A percentile compares a stretch with the other conserved stretches of the same genome.
Conservation (phyloP, 1,139 yeast species). For the Pichia sp. region DNA sequence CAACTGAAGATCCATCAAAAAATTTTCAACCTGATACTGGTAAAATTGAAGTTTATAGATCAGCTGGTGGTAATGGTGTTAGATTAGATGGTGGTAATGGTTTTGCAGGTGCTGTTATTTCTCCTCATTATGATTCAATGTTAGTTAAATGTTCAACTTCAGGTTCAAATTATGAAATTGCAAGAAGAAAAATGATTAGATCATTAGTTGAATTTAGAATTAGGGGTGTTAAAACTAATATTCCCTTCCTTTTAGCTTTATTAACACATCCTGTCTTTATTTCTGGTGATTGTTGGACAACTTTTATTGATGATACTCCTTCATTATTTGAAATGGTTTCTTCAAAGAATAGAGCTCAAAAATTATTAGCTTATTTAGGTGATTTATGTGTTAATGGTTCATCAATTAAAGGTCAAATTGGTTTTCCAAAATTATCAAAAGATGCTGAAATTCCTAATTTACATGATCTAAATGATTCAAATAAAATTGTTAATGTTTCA, state of each 20-base stretch:
- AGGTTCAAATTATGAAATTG: constrained; percentile 94
- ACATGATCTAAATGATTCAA: constrained; percentile 46
- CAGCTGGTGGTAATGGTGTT: constrained; percentile 99
- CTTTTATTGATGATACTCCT: constrained; percentile 97
- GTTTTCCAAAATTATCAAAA: constrained; percentile 72
- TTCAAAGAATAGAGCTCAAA: constrained; percentile 96
- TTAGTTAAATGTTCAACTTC: constrained; percentile 95
- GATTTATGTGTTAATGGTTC: constrained; percentile 95
- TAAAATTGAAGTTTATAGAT: constrained; percentile 94
- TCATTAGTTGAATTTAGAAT: constrained; percentile 95
- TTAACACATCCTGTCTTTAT: constrained; percentile 90
- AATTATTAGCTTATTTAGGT: constrained; percentile 80
- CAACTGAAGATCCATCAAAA: constrained; percentile 96
- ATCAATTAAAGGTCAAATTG: constrained; percentile 90
- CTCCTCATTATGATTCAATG: constrained; percentile 98
- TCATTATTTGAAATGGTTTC: constrained; percentile 89
- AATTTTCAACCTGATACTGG: constrained; percentile 99
- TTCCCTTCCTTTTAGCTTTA: constrained; percentile 90
- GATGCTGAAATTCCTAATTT: constrained; percentile 73
- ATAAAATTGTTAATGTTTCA: constrained; percentile 52
- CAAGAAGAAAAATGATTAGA: constrained; percentile 95
- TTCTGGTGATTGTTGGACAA: constrained; percentile 91
- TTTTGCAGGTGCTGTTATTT: constrained; percentile 95
- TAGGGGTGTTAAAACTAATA: constrained; percentile 97
- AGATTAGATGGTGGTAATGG: constrained; percentile 99